These are phyloP conservation scores for Thymus mandschuricus DNA, from an alignment of 257 asterid species.

Conservation along the genomic window DNA sequence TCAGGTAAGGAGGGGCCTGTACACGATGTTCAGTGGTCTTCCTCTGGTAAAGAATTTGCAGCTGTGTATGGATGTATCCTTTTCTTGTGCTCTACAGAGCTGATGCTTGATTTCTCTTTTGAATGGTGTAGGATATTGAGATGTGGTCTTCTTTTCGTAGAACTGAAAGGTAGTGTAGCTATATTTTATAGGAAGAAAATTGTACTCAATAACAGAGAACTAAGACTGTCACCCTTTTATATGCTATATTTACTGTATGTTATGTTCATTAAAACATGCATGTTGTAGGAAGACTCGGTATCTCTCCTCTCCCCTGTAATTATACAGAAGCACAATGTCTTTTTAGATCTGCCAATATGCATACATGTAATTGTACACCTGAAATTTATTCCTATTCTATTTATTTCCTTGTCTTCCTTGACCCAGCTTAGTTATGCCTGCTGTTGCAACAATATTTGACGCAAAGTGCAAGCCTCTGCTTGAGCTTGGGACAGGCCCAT, in stretches of 20 bases:
- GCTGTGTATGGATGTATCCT: slow-evolving; percentile 99
- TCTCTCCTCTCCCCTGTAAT: slow-evolving; percentile 6
- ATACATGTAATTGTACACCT: not conserved
- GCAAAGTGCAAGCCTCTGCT: slow-evolving; percentile 88
- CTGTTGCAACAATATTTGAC: slow-evolving; percentile 93
- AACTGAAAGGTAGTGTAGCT: not conserved
- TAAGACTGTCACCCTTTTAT: not conserved
- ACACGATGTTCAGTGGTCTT: slow-evolving; percentile 97
- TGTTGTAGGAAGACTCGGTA: not conserved
- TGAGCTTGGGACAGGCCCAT: slow-evolving; percentile 97
- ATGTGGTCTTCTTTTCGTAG: slow-evolving; percentile 18
- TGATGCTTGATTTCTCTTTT: slow-evolving; percentile 6
- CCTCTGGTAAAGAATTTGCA: slow-evolving; percentile 90
- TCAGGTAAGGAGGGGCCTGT: slow-evolving; percentile 99
- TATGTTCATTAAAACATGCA: not conserved
- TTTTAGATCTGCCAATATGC: not conserved
- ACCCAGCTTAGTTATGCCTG: slow-evolving; percentile 91
- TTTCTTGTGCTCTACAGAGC: slow-evolving; percentile 13
- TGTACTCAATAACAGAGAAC: not conserved
- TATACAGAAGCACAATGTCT: not conserved
- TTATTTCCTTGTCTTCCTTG: slow-evolving; percentile 50
- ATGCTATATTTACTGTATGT: not conserved
- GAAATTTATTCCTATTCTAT: slow-evolving; percentile 20
- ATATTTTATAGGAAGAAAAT: not conserved
- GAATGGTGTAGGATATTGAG: slow-evolving; percentile 7